Conservation (phyloP, 768 basidiomycete species). For the Boletus edulis region DNA sequence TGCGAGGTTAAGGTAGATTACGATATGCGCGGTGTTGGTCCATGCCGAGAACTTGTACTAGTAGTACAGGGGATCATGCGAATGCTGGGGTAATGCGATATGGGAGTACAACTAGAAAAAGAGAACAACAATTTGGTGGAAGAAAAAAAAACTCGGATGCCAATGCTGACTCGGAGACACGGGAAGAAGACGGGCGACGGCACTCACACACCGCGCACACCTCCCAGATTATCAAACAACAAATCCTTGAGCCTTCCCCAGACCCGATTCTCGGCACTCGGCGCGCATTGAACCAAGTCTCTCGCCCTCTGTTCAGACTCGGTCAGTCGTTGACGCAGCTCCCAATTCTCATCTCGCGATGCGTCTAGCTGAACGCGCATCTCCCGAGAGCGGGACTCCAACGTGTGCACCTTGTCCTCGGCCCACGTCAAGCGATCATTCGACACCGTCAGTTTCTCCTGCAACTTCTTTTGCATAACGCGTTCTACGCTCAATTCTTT, state of each 20-base stretch:
- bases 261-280: constrained; percentile 19
- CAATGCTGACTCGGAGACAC: neutral
- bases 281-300: constrained; percentile 15
- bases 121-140: neutral
- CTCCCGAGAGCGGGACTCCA: constrained; percentile 25
- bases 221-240: constrained; percentile 27
- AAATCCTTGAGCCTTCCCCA: constrained; percentile 30
- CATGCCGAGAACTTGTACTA: constrained; percentile 20
- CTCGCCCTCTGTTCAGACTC: constrained; percentile 21
- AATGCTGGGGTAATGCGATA: constrained; percentile 23
- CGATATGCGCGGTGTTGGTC: constrained; percentile 21
- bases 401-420: constrained; percentile 11
- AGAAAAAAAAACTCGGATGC: neutral
- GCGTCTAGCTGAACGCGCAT: constrained; percentile 17
- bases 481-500: constrained; percentile 20
- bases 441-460: constrained; percentile 18
- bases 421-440: constrained; percentile 11
- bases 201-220: constrained; percentile 21
- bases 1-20: constrained; percentile 20
- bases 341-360: constrained; percentile 18
- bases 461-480: constrained; percentile 13
- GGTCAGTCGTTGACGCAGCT: constrained; percentile 22
- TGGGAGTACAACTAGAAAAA: constrained; percentile 15
- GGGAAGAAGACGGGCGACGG: neutral
- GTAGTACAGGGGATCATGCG: constrained; percentile 23